Evolutionary conservation across 331 rosid genomes (phyloP).

Genomic region (Phaseolus coccineus): DNA sequence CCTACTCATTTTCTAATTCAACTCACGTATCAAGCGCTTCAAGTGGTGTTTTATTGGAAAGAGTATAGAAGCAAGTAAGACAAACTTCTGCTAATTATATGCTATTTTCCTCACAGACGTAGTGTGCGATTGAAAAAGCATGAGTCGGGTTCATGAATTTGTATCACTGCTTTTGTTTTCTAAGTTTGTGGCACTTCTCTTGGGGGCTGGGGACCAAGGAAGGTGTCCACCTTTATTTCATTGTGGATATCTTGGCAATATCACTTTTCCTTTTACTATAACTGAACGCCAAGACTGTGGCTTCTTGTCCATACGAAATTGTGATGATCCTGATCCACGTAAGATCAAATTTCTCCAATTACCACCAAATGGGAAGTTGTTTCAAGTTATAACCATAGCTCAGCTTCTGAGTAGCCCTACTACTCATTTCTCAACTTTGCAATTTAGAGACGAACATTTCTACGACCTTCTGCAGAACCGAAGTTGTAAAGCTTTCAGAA

Average conservation of each 20-base stretch:
- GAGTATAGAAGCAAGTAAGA: slow-evolving; percentile 9
- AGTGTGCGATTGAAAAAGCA: slow-evolving; percentile 12
- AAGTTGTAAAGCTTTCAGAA: slow-evolving; percentile 18
- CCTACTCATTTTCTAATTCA: slow-evolving; percentile 6
- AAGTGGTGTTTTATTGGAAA: not conserved
- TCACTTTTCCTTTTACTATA: slow-evolving; percentile 49
- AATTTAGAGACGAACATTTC: slow-evolving; percentile 26
- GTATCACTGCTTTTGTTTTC: slow-evolving; percentile 16
- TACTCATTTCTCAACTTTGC: not conserved
- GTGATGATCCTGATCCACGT: not conserved
- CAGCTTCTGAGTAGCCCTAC: rapidly evolving
- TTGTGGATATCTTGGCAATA: slow-evolving; percentile 44
- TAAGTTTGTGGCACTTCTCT: not conserved
- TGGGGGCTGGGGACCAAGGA: not conserved
- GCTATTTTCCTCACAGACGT: slow-evolving; percentile 10
- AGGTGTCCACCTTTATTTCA: slow-evolving; percentile 44
- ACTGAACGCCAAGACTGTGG: slow-evolving; percentile 36
- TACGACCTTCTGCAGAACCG: not conserved
- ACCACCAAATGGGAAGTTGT: not conserved
- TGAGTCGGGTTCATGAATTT: slow-evolving; percentile 32
- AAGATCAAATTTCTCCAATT: not conserved
- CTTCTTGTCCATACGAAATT: slow-evolving; percentile 30
- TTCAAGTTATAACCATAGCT: not conserved
- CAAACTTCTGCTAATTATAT: not conserved
- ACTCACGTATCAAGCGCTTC: slow-evolving; percentile 10